phyloP scores from a whole-genome alignment of 2,329 filamentous ascomycete species.

The Endocalyx cinctus region DNA sequence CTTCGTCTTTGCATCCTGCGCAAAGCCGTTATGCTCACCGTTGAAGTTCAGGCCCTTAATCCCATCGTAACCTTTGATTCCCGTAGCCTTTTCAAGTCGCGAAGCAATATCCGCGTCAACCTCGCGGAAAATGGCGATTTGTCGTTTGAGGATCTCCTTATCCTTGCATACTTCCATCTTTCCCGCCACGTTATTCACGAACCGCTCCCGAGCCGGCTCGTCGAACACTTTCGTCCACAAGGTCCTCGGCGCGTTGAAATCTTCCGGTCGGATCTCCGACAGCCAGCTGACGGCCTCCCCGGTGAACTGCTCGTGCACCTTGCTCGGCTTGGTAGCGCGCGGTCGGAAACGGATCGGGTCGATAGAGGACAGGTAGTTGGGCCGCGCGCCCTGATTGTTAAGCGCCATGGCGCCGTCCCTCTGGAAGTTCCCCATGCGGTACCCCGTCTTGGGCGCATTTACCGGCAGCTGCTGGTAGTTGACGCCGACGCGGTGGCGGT shows the following conservation, averaged over 20 bases:
- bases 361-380: slow-evolving; percentile 44
- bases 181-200: slow-evolving; percentile 55
- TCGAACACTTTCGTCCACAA: slow-evolving; percentile 61
- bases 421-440: slow-evolving; percentile 59
- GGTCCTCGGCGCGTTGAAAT: slow-evolving; percentile 45
- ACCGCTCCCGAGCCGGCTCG: slow-evolving; percentile 51
- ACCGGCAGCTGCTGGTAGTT: slow-evolving; percentile 58
- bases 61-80: slow-evolving; percentile 55
- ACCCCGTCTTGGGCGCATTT: slow-evolving; percentile 44
- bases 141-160: slow-evolving; percentile 57
- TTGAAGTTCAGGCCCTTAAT: slow-evolving; percentile 54
- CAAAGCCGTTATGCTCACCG: slow-evolving; percentile 58
- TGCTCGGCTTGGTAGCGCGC: slow-evolving; percentile 32
- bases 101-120: slow-evolving; percentile 54
- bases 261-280: slow-evolving; percentile 33
- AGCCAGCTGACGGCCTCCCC: slow-evolving; percentile 33
- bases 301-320: slow-evolving; percentile 33
- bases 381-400: slow-evolving; percentile 61
- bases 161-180: slow-evolving; percentile 57
- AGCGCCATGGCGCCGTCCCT: slow-evolving; percentile 68
- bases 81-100: slow-evolving; percentile 58
- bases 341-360: slow-evolving; percentile 30
- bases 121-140: slow-evolving; percentile 62
- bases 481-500: slow-evolving; percentile 51
- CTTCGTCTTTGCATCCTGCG: slow-evolving; percentile 39